Base-by-base conservation (phyloP, 2,329 filamentous ascomycete species). In the Exophiala bonariae region DNA sequence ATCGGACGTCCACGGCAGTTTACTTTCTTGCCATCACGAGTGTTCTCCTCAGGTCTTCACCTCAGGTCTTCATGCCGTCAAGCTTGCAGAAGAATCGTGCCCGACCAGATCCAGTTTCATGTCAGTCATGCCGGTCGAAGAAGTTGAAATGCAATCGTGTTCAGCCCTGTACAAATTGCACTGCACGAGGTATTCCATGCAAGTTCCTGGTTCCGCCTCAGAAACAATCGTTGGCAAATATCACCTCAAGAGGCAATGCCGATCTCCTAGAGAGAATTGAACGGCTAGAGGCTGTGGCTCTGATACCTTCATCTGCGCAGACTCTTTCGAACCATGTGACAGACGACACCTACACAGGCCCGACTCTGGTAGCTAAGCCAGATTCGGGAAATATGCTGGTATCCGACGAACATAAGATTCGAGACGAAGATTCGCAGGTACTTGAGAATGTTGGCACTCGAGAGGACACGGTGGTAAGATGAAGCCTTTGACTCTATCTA, bases 91-190 rank as follows among this genome's bases (percentile, higher is more conserved):
- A 10, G 28, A 10, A n/a, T 4, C 38, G 38, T n/a, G 14, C 8
- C 14, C 38, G 38, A 7, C 13, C 39, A 4, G 62, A 66, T 13
- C 66, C 66, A 0, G 65, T 69, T 1, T 68, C 66, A 1, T 69
- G 66, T 31, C 61, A 64, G 10, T 66, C 57, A 6, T 69, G 66
- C 37, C 61, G 66, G 3, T 53, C 56, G 54, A 63, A 65, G 51
- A 67, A 78, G 68, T 73, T 79, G 23, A 79, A 76, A 64, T 79
- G 77, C 58, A 73, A 78, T 56, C 71, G 75, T 5, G 68, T 67
- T 32, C 62, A 68, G n/a, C 76, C 76, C 13, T 79, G 77, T 53
- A 69, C 68, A 28, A 71, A 70, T 48, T 80, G 77, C 53, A 58
- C 45, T 1, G 37, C 58, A 3, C 63, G 66, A 5, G 47, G 47